Conservation (phyloP, 1,284 basidiomycete genomes). For the Microbotryomycetes sp. region DNA sequence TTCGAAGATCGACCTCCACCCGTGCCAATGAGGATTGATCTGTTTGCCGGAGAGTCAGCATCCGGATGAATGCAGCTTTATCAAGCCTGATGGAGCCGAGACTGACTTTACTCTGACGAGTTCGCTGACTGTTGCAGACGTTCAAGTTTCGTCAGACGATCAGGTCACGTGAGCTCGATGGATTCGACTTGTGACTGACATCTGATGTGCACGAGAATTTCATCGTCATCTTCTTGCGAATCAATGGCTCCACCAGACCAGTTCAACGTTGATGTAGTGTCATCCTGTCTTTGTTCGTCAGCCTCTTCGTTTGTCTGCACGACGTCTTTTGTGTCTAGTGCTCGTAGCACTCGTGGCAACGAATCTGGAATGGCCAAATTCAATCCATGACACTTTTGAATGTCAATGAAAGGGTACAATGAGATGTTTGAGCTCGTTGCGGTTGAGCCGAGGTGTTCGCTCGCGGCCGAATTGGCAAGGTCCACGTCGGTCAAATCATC, state of each 20-base stretch:
- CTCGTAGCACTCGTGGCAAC: slow-evolving; percentile 15
- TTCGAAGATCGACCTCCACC: slow-evolving; percentile 51
- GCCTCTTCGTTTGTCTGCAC: slow-evolving; percentile 71
- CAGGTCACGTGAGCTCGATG: background rate
- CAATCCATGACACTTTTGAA: slow-evolving; percentile 12
- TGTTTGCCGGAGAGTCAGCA: slow-evolving; percentile 63
- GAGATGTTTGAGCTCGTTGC: slow-evolving; percentile 16
- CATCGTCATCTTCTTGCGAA: slow-evolving; percentile 27
- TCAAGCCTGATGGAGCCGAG: slow-evolving; percentile 44
- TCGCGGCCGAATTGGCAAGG: slow-evolving; percentile 3
- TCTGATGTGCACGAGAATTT: slow-evolving; percentile 72
- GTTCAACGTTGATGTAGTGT: slow-evolving; percentile 59
- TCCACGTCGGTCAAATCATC: slow-evolving; percentile 30
- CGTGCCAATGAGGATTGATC: slow-evolving; percentile 67
- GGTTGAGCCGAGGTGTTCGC: background rate
- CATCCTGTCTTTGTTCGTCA: slow-evolving; percentile 58
- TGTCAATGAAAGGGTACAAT: slow-evolving; percentile 27
- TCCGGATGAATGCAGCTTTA: slow-evolving; percentile 59
- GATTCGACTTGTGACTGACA: slow-evolving; percentile 4
- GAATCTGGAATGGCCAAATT: slow-evolving; percentile 14
- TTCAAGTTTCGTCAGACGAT: background rate
- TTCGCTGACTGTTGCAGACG: slow-evolving; percentile 49
- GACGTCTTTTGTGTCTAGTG: slow-evolving; percentile 52
- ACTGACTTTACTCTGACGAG: slow-evolving; percentile 66
- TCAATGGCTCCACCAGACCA: slow-evolving; percentile 46